Percentiles rank a stretch among this genome's conserved stretches.
Evolutionary conservation across 2,329 filamentous ascomycete species (phyloP).

Genomic region (Chaetomium sp.): DNA sequence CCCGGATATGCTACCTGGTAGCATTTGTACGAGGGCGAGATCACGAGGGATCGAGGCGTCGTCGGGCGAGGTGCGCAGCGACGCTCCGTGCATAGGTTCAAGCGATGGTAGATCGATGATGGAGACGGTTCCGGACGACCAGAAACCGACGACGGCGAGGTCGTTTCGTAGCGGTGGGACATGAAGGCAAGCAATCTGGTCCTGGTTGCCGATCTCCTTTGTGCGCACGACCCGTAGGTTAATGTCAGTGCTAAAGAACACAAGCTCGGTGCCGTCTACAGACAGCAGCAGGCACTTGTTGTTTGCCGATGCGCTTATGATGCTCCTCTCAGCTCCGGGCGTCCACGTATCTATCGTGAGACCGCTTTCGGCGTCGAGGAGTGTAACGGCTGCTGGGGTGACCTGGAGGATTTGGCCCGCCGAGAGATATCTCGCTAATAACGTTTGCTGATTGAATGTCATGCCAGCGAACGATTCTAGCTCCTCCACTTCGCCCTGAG

Average conservation of each 20-base stretch:
- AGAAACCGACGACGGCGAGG: slow-evolving; percentile 82
- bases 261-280: slow-evolving; percentile 70
- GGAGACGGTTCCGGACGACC: slow-evolving; percentile 78
- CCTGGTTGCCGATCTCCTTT: slow-evolving; percentile 64
- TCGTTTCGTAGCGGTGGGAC: slow-evolving; percentile 64
- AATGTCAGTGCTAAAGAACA: slow-evolving; percentile 65
- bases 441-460: slow-evolving; percentile 67
- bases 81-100: slow-evolving; percentile 61
- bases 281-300: slow-evolving; percentile 70
- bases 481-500: slow-evolving; percentile 81
- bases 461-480: slow-evolving; percentile 75
- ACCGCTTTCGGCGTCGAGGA: slow-evolving; percentile 64
- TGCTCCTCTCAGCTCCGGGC: slow-evolving; percentile 53
- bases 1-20: slow-evolving; percentile 58
- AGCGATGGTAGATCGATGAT: slow-evolving; percentile 71
- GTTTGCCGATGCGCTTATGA: slow-evolving; percentile 80
- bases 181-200: slow-evolving; percentile 85
- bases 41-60: slow-evolving; percentile 80
- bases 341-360: slow-evolving; percentile 61
- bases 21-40: slow-evolving; percentile 75
- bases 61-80: slow-evolving; percentile 61
- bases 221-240: slow-evolving; percentile 60
- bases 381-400: slow-evolving; percentile 62
- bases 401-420: slow-evolving; percentile 72
- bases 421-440: slow-evolving; percentile 68